Percentiles rank a stretch among this genome's conserved stretches.
Conservation (phyloP, 495 filamentous ascomycete genomes). For the Aspergillus campestris region DNA sequence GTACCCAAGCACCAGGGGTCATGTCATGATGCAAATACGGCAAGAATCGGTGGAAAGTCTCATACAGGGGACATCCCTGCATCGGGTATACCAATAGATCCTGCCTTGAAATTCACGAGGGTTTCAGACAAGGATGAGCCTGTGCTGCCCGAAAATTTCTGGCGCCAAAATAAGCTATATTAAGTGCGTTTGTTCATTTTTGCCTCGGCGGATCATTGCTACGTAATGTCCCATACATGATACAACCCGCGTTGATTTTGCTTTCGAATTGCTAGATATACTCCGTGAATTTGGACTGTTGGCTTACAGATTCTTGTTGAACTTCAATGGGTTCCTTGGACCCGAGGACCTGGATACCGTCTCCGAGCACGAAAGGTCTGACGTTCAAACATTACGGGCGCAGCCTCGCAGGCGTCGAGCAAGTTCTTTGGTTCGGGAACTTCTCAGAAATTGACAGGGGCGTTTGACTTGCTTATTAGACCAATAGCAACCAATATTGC, state of each 20-base stretch:
- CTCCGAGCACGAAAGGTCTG: too few species aligned
- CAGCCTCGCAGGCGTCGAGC: too few species aligned
- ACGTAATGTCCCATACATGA: neutral
- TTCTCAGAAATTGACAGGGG: too few species aligned
- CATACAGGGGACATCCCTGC: too few species aligned
- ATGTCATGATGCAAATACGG: too few species aligned
- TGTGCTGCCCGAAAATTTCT: slow-evolving; percentile 14
- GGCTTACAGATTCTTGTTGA: neutral
- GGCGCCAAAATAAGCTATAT: slow-evolving; percentile 25
- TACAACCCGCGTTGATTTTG: neutral
- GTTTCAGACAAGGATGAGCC: neutral
- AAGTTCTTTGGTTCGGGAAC: too few species aligned
- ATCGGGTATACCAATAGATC: neutral
- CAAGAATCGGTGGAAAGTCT: too few species aligned
- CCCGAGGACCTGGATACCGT: neutral
- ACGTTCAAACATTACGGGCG: too few species aligned
- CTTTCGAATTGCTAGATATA: neutral
- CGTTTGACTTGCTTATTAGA: too few species aligned
- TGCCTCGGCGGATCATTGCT: neutral
- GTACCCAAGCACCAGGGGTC: too few species aligned
- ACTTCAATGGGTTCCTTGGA: neutral
- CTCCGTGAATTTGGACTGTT: neutral
- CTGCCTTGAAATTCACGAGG: neutral
- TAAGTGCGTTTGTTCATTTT: slow-evolving; percentile 4
- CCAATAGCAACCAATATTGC: too few species aligned